Base-by-base conservation (phyloP, 768 basidiomycete genomes). In the Butyriboletus loyo region DNA sequence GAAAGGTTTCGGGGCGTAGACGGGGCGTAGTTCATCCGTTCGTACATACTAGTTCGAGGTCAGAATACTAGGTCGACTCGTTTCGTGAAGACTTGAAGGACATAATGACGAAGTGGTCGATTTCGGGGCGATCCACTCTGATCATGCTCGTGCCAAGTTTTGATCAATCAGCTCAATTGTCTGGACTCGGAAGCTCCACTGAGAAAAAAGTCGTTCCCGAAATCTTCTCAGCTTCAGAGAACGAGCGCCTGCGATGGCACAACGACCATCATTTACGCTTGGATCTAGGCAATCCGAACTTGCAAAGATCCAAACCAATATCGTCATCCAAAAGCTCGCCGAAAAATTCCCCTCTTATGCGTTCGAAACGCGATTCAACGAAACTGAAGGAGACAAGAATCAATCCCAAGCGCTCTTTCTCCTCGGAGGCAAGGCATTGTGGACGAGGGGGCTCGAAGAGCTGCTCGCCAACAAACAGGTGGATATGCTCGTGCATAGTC, bases 371-470 rank as follows among this genome's bases (percentile, higher is more conserved):
- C 72, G 73, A 31, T 81, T 79, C 68, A 85, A 85, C 77, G 86
- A 82, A 21, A 92, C 86, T 3, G 83, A 73, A 64, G 96, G 77
- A 4, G 96, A 98, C 73, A 88, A 89, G 64, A 94, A 97, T 63
- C 92, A 95, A 70, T 83, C 86, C 1, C 87, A 92, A 58, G 82
- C 83, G n/a, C 76, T 97, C 17, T 95, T 95, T 71, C 77, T 94
- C 9, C 73, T 97, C 15, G 93, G 93, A 35, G 92, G 91, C n/a
- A 92, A 92, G 66, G 80, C 89, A 0, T 71, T 98, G 27, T 99
- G 97, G 97, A 99, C 97, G 34, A 90, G 92, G 61, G 96, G 98
- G 61, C 84, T 99, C 49, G 97, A 99, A 67, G 87, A 89, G 19
- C 85, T 84, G 39, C 74, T 99, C 54, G 77, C 83, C 49, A 77